A percentile compares a stretch with the other conserved stretches of the same genome.
These are phyloP conservation scores for Chaetomiaceae sp. DNA, from an alignment of 2,329 filamentous ascomycete genomes.

Conservation along the genomic window DNA sequence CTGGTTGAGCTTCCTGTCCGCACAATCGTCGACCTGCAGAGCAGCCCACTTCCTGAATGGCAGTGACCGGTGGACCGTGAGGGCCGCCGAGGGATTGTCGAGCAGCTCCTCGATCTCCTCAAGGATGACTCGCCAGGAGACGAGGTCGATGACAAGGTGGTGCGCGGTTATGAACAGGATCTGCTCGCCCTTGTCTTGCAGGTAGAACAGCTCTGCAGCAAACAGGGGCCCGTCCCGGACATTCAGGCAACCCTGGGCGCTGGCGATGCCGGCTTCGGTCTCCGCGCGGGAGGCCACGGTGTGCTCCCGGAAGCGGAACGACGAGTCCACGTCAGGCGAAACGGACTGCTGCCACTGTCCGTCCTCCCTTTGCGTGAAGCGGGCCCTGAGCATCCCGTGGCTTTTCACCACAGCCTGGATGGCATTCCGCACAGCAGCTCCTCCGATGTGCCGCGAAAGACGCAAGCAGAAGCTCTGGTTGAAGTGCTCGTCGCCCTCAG, in stretches of 20 bases:
- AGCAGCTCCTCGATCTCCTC: constrained; percentile 41
- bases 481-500: constrained; percentile 35
- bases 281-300: neutral
- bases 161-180: constrained; percentile 33
- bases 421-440: constrained; percentile 20
- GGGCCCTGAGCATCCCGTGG: constrained; percentile 36
- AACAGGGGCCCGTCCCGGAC: constrained; percentile 26
- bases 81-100: constrained; percentile 8
- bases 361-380: constrained; percentile 24
- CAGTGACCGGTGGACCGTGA: constrained; percentile 18
- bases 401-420: constrained; percentile 28
- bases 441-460: constrained; percentile 28
- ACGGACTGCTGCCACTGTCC: constrained; percentile 30
- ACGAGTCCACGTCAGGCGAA: constrained; percentile 14
- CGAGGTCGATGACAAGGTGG: constrained; percentile 40
- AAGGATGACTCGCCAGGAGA: constrained; percentile 43
- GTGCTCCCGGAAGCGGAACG: constrained; percentile 24
- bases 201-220: constrained; percentile 24
- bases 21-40: constrained; percentile 33
- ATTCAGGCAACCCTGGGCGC: constrained; percentile 27
- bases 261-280: constrained; percentile 20
- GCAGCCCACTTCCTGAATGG: constrained; percentile 38
- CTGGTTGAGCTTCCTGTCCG: neutral
- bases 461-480: constrained; percentile 43
- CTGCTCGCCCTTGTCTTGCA: constrained; percentile 22